A percentile compares a stretch with the other conserved stretches of the same genome.
These are phyloP conservation scores for Wallacemonas sp. DNA, from an alignment of 208 protist genomes.

Conservation along the genomic window DNA sequence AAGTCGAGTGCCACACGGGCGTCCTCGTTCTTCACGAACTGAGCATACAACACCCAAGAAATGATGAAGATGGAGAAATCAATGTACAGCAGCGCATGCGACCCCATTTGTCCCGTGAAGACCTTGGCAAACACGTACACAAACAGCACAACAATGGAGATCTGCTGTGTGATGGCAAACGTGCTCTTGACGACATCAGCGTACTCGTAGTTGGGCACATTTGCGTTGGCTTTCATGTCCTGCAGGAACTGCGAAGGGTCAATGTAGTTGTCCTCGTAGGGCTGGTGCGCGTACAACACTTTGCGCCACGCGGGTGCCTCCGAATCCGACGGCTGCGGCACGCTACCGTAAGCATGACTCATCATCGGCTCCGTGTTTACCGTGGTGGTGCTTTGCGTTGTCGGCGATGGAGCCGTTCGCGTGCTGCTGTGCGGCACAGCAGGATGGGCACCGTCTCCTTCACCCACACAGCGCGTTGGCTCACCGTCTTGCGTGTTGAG, in stretches of 20 bases:
- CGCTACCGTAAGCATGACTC: neutral
- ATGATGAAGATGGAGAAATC: constrained; percentile 42
- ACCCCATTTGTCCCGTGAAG: constrained; percentile 26
- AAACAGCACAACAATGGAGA: constrained; percentile 88
- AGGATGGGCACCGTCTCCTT: too few relatives aligned
- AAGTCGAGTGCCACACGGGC: neutral
- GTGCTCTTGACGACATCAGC: constrained; percentile 76
- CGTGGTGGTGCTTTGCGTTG: neutral
- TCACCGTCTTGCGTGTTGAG: neutral
- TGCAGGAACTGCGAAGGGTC: constrained; percentile 78
- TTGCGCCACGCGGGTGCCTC: constrained; percentile 57
- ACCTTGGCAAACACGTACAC: constrained; percentile 65
- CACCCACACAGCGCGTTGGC: too few relatives aligned
- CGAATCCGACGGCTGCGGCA: neutral
- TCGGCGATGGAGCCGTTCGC: neutral
- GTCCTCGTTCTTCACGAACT: constrained; percentile 18
- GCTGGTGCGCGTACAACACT: constrained; percentile 81
- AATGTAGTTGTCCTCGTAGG: constrained; percentile 91
- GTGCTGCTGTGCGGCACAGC: neutral
- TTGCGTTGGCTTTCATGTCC: constrained; percentile 78
- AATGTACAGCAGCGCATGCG: constrained; percentile 56
- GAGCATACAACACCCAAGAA: constrained; percentile 36
- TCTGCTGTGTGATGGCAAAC: constrained; percentile 81
- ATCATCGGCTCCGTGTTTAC: neutral
- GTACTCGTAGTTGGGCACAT: constrained; percentile 76